These are phyloP conservation scores for Taphrina deformans DNA, from an alignment of 1,139 yeast species.

Conservation along the genomic window DNA sequence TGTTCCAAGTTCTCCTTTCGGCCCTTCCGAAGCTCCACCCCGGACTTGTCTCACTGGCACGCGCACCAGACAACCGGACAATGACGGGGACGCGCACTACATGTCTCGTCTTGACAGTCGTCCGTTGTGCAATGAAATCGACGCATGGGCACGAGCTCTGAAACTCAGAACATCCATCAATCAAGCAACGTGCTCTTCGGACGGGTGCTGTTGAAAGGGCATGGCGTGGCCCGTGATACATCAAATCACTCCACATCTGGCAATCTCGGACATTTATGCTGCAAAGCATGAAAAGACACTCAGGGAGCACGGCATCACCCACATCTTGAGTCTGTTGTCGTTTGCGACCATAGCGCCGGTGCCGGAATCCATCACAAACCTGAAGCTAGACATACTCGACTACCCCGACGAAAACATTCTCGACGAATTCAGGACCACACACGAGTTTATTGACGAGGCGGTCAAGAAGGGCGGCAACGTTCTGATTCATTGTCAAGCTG, in stretches of 20 bases:
- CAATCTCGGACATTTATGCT: slow-evolving; percentile 27
- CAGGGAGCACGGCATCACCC: slow-evolving; percentile 18
- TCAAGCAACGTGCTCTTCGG: no score
- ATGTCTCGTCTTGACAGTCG: no score
- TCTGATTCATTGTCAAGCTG: slow-evolving; percentile 31
- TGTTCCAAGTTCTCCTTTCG: neutral
- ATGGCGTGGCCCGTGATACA: slow-evolving; percentile 22
- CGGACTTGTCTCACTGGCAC: neutral
- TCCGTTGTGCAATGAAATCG: no score
- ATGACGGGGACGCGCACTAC: no score
- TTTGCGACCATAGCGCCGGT: slow-evolving; percentile 22
- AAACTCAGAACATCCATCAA: no score
- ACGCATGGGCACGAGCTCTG: no score
- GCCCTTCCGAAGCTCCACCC: neutral
- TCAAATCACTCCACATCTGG: slow-evolving; percentile 14
- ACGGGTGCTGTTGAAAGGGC: no score
- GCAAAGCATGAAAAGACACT: slow-evolving; percentile 20
- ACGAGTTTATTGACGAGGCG: slow-evolving; percentile 41
- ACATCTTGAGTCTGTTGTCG: slow-evolving; percentile 22
- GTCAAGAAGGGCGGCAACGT: slow-evolving; percentile 22
- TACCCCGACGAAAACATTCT: slow-evolving; percentile 54
- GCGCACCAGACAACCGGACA: neutral
- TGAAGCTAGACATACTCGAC: slow-evolving; percentile 40
- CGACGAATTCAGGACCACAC: slow-evolving; percentile 55
- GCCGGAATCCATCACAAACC: slow-evolving; percentile 17